Evolutionary conservation across 176 grass and related monocot species (phyloP), one percentile per base, ranked within the genome.

Genomic region (Carex parvula): DNA sequence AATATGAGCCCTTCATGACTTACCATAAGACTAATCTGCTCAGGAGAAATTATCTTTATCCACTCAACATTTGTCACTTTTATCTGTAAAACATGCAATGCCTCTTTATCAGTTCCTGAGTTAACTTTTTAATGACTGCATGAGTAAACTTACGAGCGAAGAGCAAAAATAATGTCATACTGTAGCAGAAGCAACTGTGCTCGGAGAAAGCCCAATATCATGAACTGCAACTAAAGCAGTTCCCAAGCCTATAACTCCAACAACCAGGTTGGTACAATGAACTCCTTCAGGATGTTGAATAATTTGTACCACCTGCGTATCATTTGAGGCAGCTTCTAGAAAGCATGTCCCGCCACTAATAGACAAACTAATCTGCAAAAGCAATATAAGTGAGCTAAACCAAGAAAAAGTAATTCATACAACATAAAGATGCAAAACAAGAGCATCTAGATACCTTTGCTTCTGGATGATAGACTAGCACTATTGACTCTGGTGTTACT

Each of bases 21-120:
- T 95, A 98, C 95, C 95, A 94, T 93, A 85, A 98, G 84, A 85
- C 89, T 91, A 68, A 98, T 90, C 65, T 98, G 88, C 22, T 91
- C 90, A 80, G 89, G 89, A 75, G 92, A 79, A 17, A 91, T 83
- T 91, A 98, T 93, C 86, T 94, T 85, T 90, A 93, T 89, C 95
- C 95, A 94, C 50, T 98, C 95, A 58, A 93, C 89, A 82, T 91
- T 94, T 90, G 92, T 92, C 79, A 98, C 92, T 86, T 90, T 93
- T 66, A 86, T 84, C 95, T 98, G 89, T 39, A 88, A 85, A 46
- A 53, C 12, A 32, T 46, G 44, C 37, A 53, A 81, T 16, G 17
- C 79, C 57, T 64, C 24, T 41, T 21, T 33, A 41, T 81, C 33
- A 60, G 57, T 21, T 60, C 4, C 9, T 24, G n/a, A 11, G 16